Conservation (phyloP, 352 stramenopile genomes). For the Globisporangium sylvaticum region DNA sequence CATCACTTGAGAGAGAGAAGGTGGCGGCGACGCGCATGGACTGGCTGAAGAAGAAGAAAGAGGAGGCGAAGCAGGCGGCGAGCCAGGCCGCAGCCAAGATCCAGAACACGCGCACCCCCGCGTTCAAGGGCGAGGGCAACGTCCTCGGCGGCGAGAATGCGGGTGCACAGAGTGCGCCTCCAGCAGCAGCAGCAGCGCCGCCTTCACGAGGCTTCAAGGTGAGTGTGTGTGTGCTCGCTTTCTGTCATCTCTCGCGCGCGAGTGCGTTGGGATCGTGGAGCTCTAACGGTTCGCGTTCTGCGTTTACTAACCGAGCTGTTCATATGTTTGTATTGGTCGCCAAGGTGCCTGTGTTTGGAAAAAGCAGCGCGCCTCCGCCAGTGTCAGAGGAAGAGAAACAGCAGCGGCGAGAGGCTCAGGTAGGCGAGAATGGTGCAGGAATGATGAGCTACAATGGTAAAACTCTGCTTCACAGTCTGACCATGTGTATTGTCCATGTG, state of each 20-base stretch:
- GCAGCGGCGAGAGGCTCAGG: slow-evolving; percentile 58
- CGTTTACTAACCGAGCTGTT: too few relatives aligned
- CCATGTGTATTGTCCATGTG: neutral
- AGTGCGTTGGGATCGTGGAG: too few relatives aligned
- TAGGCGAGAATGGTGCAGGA: slow-evolving; percentile 14
- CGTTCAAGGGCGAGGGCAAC: slow-evolving; percentile 64
- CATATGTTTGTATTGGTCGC: too few relatives aligned
- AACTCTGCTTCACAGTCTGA: neutral
- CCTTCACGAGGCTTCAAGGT: slow-evolving; percentile 31
- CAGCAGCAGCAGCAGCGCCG: slow-evolving; percentile 13
- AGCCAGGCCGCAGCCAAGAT: slow-evolving; percentile 50
- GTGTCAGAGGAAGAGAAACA: slow-evolving; percentile 52
- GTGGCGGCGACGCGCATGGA: slow-evolving; percentile 30
- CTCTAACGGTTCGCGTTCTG: too few relatives aligned
- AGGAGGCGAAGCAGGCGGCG: slow-evolving; percentile 60
- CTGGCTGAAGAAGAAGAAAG: slow-evolving; percentile 85
- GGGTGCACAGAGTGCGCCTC: neutral
- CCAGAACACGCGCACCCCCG: slow-evolving; percentile 56
- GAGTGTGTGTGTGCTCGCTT: slow-evolving; percentile 6
- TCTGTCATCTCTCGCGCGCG: neutral
- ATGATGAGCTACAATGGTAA: neutral
- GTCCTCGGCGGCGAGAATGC: slow-evolving; percentile 38
- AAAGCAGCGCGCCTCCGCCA: slow-evolving; percentile 27
- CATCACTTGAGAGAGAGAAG: neutral
- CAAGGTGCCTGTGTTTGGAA: slow-evolving; percentile 42